A percentile compares a stretch with the other conserved stretches of the same genome.
Conservation (phyloP, 225 moss, liverwort and hornwort genomes). For the Thuidium tamariscinum region DNA sequence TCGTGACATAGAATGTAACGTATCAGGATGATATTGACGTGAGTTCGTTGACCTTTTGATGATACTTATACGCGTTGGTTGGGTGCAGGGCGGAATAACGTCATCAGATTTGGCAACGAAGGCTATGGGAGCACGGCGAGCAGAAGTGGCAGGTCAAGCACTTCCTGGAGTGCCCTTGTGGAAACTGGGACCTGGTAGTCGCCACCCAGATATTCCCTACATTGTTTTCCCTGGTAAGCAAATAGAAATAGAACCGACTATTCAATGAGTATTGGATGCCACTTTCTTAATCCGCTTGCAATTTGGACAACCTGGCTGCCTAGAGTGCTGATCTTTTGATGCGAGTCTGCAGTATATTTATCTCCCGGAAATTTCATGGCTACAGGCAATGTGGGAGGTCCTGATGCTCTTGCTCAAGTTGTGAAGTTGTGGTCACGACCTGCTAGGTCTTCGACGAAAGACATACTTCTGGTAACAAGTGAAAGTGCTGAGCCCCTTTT, state of each 20-base stretch:
- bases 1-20: background rate
- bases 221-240: conserved; percentile 84
- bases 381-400: conserved; percentile 87
- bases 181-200: conserved; percentile 84
- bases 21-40: background rate
- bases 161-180: conserved; percentile 89
- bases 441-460: conserved; percentile 42
- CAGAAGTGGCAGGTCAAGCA: conserved; percentile 79
- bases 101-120: conserved; percentile 86
- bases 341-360: background rate
- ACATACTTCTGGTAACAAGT: conserved; percentile 49
- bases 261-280: background rate
- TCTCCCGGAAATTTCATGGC: background rate
- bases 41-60: background rate
- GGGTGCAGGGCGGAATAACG: conserved; percentile 78
- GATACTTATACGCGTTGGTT: background rate
- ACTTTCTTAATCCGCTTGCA: background rate
- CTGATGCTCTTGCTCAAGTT: conserved; percentile 69
- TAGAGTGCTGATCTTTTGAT: background rate
- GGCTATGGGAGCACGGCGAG: conserved; percentile 71
- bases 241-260: background rate
- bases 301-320: background rate
- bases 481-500: background rate
- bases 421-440: conserved; percentile 77
- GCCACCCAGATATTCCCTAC: conserved; percentile 81